Conservation (phyloP, 1,139 yeast species). For the Wickerhamiella infanticola region DNA sequence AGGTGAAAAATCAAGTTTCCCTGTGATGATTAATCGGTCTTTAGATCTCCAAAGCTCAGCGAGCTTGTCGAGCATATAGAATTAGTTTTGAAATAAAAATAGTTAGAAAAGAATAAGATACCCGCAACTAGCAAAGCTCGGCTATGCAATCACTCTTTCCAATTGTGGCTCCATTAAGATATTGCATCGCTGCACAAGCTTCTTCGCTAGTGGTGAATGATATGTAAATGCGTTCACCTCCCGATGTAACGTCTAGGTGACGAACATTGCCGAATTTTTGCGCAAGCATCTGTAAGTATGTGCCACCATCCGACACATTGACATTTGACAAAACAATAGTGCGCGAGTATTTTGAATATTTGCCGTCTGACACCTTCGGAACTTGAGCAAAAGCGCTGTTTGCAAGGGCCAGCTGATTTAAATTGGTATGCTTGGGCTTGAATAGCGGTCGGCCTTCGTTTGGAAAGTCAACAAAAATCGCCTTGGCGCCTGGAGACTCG, state of each 20-base stretch:
- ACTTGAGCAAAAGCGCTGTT: background rate
- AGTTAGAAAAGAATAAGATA: too few relatives aligned
- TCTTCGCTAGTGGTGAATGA: background rate
- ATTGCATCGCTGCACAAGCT: background rate
- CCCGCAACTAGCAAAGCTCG: background rate
- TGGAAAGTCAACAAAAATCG: background rate
- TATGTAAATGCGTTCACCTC: background rate
- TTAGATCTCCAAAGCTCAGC: too few relatives aligned
- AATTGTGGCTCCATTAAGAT: background rate
- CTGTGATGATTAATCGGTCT: too few relatives aligned
- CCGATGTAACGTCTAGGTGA: background rate
- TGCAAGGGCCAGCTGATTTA: background rate
- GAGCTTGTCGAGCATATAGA: too few relatives aligned
- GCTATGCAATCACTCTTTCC: background rate
- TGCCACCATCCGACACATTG: background rate
- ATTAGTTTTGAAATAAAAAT: too few relatives aligned
- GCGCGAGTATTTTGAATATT: background rate
- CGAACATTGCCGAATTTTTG: background rate
- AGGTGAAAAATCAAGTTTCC: background rate
- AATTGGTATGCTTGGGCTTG: background rate
- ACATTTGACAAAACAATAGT: background rate
- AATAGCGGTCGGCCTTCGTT: background rate
- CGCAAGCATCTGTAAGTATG: background rate
- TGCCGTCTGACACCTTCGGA: too few relatives aligned
- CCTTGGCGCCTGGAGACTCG: background rate